These are phyloP conservation scores for Thermomucor indicae-seudaticae DNA, from an alignment of 371 early-diverging fungal genomes.

Conservation along the genomic window DNA sequence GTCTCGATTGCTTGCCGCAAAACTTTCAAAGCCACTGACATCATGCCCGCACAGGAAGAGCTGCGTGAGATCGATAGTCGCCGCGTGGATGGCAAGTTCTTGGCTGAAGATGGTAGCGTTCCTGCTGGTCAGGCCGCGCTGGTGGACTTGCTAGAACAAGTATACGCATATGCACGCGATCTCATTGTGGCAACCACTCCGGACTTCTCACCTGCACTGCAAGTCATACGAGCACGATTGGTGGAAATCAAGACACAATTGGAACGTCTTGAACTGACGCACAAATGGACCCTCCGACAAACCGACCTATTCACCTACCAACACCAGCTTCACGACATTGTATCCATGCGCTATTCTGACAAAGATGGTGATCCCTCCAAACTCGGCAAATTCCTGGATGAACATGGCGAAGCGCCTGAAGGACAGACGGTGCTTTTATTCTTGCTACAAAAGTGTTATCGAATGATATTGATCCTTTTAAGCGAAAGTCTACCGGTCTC, in stretches of 20 bases:
- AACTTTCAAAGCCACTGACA: slow-evolving; percentile 31
- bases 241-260: slow-evolving; percentile 68
- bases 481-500: slow-evolving; percentile 79
- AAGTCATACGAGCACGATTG: slow-evolving; percentile 68
- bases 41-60: slow-evolving; percentile 57
- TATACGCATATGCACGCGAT: slow-evolving; percentile 73
- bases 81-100: slow-evolving; percentile 71
- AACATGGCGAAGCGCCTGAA: slow-evolving; percentile 58
- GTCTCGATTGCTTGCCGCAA: slow-evolving; percentile 42
- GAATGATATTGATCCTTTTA: slow-evolving; percentile 72
- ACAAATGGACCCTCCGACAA: slow-evolving; percentile 83
- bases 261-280: slow-evolving; percentile 67
- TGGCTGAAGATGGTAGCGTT: slow-evolving; percentile 50
- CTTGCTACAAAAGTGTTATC: slow-evolving; percentile 85
- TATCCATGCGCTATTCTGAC: slow-evolving; percentile 47
- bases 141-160: slow-evolving; percentile 71
- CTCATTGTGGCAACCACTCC: slow-evolving; percentile 59
- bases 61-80: slow-evolving; percentile 63
- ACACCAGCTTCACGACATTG: slow-evolving; percentile 72
- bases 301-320: slow-evolving; percentile 82
- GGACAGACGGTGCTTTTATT: slow-evolving; percentile 74
- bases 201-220: slow-evolving; percentile 53
- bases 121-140: slow-evolving; percentile 82
- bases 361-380: slow-evolving; percentile 15
- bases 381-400: slow-evolving; percentile 61